Conservation (phyloP, 371 early-diverging fungal genomes). For the Nematocida sp. region DNA sequence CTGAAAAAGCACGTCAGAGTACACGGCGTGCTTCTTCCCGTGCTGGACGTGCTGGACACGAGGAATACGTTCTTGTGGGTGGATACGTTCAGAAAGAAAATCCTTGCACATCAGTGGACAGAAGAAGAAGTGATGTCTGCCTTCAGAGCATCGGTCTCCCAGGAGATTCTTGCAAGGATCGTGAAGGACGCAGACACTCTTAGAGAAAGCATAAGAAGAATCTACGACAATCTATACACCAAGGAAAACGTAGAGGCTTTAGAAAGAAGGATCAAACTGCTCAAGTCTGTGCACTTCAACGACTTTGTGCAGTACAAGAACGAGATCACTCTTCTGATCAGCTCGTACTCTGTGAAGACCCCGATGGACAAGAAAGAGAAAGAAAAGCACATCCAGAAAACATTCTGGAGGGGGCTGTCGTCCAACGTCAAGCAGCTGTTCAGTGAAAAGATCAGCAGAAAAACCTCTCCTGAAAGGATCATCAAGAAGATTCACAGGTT, state of each 20-base stretch:
- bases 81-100: conserved; percentile 6
- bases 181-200: conserved; percentile 11
- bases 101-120: conserved; percentile 12
- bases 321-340: conserved; percentile 27
- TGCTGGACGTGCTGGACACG: conserved; percentile 43
- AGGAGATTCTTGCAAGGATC: not conserved
- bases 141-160: conserved; percentile 10
- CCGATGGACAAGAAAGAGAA: not conserved
- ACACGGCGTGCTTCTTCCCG: not conserved
- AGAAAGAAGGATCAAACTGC: not conserved
- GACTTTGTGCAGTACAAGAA: conserved; percentile 12
- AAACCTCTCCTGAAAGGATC: not conserved
- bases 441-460: not conserved
- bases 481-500: conserved; percentile 1
- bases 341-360: conserved; percentile 20
- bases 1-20: conserved; percentile 4
- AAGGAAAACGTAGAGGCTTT: not conserved
- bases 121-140: conserved; percentile 1
- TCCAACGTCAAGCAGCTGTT: not conserved
- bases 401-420: conserved; percentile 36
- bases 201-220: conserved; percentile 1
- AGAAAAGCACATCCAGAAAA: not conserved
- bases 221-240: conserved; percentile 37
- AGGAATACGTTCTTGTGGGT: conserved; percentile 46
- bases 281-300: conserved; percentile 6